Evolutionary conservation across 768 basidiomycete species (phyloP).

Genomic region (Macrolepiota albuminosa): DNA sequence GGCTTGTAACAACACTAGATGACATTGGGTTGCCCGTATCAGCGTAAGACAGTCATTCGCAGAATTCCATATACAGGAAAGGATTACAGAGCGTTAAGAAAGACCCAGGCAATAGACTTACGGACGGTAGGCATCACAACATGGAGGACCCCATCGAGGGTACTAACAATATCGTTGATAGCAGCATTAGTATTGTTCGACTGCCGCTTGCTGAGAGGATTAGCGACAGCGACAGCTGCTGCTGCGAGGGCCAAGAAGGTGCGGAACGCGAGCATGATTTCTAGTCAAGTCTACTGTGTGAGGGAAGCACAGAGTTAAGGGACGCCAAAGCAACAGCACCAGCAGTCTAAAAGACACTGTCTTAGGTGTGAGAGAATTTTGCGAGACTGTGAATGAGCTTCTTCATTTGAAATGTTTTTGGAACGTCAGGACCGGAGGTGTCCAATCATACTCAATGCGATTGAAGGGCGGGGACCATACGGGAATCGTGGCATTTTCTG

Average conservation of each 20-base stretch:
- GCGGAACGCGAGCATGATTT: conserved; percentile 26
- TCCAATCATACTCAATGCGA: conserved; percentile 15
- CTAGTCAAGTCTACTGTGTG: not conserved
- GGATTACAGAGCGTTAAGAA: not conserved
- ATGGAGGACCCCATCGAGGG: conserved; percentile 20
- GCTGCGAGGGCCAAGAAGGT: conserved; percentile 24
- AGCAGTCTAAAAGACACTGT: conserved; percentile 12
- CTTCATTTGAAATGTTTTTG: conserved; percentile 2
- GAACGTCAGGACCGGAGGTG: not conserved
- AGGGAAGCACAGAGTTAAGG: conserved; percentile 2
- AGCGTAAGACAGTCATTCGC: not conserved
- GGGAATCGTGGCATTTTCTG: conserved; percentile 2
- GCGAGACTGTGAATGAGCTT: conserved; percentile 4
- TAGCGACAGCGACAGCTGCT: conserved; percentile 23
- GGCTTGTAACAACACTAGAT: conserved; percentile 24
- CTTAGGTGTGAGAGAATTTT: conserved; percentile 16
- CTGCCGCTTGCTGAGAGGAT: conserved; percentile 24
- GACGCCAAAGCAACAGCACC: not conserved
- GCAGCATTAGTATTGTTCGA: conserved; percentile 27
- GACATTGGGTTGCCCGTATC: not conserved
- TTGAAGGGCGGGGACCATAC: conserved; percentile 7
- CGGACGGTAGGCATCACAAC: conserved; percentile 21
- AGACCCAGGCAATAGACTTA: conserved; percentile 12
- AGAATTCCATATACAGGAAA: not conserved
- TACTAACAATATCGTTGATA: conserved; percentile 22